Conservation (phyloP, 2,329 filamentous ascomycete species). For the Bipolaris victoriae region DNA sequence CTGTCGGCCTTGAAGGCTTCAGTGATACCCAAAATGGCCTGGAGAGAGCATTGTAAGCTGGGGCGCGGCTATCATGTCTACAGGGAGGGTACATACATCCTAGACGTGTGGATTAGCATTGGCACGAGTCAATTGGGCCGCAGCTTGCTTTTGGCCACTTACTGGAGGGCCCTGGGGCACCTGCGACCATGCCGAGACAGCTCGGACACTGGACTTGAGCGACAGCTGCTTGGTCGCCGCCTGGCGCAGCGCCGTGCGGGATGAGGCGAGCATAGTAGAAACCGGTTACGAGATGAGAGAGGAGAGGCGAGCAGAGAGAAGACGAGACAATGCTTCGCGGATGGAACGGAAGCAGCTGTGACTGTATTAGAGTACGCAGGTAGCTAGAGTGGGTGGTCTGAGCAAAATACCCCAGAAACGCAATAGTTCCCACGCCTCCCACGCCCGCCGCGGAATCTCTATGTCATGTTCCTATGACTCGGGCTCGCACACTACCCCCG, state of each 20-base stretch:
- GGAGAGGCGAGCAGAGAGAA: slow-evolving; percentile 11
- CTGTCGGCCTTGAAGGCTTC: slow-evolving; percentile 98
- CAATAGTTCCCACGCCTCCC: slow-evolving; percentile 26
- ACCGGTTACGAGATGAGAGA: slow-evolving; percentile 15
- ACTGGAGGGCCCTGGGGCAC: slow-evolving; percentile 94
- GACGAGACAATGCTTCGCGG: slow-evolving; percentile 16
- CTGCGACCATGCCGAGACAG: slow-evolving; percentile 85
- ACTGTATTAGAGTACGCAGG: too few species aligned
- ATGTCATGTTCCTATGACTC: slow-evolving; percentile 13
- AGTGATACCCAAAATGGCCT: slow-evolving; percentile 89
- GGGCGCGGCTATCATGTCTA: slow-evolving; percentile 1
- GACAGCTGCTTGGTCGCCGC: slow-evolving; percentile 45
- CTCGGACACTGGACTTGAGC: slow-evolving; percentile 56
- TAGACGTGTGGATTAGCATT: slow-evolving; percentile 32
- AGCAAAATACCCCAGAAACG: slow-evolving; percentile 39
- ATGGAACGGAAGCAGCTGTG: slow-evolving; percentile 15
- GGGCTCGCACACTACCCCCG: slow-evolving; percentile 12
- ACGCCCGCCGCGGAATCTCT: slow-evolving; percentile 24
- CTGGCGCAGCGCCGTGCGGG: slow-evolving; percentile 48
- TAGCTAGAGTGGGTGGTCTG: slow-evolving; percentile 26
- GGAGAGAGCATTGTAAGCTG: slow-evolving; percentile 32
- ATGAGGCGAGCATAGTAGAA: slow-evolving; percentile 45
- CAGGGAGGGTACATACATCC: slow-evolving; percentile 42
- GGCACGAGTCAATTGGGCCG: slow-evolving; percentile 16
- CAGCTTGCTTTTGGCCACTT: slow-evolving; percentile 52